Evolutionary conservation across 345 rosid genomes (phyloP).

Genomic region (Eucalyptus globulus): DNA sequence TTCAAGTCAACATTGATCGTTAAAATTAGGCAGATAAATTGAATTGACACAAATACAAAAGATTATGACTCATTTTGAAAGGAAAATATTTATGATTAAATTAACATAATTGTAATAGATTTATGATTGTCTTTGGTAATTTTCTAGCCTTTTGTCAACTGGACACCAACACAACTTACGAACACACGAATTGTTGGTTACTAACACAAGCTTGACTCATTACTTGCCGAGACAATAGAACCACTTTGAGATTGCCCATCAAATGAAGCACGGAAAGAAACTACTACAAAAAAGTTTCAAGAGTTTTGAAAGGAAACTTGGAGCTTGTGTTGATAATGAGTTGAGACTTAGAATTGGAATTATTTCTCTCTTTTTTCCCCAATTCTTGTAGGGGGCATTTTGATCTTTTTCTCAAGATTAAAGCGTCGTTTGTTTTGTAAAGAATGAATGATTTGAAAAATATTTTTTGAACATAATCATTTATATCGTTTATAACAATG

Average conservation of each 20-base stretch:
- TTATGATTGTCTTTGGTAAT: too few species aligned
- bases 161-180: not conserved
- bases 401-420: not conserved
- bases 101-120: too few species aligned
- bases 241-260: not conserved
- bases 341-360: not conserved
- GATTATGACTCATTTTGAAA: too few species aligned
- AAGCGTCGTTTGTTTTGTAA: not conserved
- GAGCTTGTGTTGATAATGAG: not conserved
- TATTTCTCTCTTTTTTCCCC: not conserved
- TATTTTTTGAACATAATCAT: too few species aligned
- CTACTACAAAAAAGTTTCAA: not conserved
- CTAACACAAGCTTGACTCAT: not conserved
- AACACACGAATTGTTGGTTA: not conserved
- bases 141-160: too few species aligned
- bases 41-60: too few species aligned
- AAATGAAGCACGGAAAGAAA: too few species aligned
- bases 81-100: too few species aligned
- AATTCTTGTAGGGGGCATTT: not conserved
- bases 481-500: too few species aligned
- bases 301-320: not conserved
- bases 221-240: not conserved
- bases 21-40: too few species aligned
- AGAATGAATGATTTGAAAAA: too few species aligned
- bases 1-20: too few species aligned